Evolutionary conservation across 441 rosid species (phyloP), one percentile per base, ranked within the genome.

Genomic region (Theobroma grandiflorum): DNA sequence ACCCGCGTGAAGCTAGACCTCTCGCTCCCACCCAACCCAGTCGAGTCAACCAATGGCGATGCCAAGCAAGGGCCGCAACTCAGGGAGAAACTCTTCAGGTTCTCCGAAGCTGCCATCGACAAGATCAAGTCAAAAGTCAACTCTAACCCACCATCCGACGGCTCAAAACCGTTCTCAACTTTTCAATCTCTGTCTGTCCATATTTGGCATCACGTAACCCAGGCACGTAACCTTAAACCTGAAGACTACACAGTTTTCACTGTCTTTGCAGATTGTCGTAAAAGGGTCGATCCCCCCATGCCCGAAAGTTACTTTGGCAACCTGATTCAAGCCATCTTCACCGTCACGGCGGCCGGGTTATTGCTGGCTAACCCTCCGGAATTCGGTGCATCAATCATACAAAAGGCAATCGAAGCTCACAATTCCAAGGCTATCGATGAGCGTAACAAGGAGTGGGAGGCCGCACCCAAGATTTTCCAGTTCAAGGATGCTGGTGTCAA

Each of bases 171-270:
- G 0, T 94, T 94, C 90, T 89, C 99, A 20, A 96, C 99, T 0
- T 96, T 96, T 85, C 99, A 96, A 72, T 90, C 98, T 8, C 91
- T 96, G 0, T 73, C 88, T 0, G 90, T 81, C 37, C 98, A 96
- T 81, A 86, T 96, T 73, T 96, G 98, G 99, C 98, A 94, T 84
- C 98, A 92, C 67, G 98, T 92, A 75, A 92, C 92, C 80, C 77
- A n/a, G 59, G 99, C 98, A 12, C 95, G 99, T 8, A 88, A 85
- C 64, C 87, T 94, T 8, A 92, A 92, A 76, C 97, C 98, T 0
- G 95, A 92, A 75, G 98, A 94, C 78, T 43, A 77, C 84, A 94
- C 99, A 0, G 89, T 96, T 20, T 92, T 93, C 92, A 90, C 96
- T 0, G 93, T 96, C 81, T 96, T 94, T 72, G 98, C 87, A 16